These are phyloP conservation scores for Actinomortierella ambigua DNA, from an alignment of 371 early-diverging fungal genomes.

Conservation along the genomic window DNA sequence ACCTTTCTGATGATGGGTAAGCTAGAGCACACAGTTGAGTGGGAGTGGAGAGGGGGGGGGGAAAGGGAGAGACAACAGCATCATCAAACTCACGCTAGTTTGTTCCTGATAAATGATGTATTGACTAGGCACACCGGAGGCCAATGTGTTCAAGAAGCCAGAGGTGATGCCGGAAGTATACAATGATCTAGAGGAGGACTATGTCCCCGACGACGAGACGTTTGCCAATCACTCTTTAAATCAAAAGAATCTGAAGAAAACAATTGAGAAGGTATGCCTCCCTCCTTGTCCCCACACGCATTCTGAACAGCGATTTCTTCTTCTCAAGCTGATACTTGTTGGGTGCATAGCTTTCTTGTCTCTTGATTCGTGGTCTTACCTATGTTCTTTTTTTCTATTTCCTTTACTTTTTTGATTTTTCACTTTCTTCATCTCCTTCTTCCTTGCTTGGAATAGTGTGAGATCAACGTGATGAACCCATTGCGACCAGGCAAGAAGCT, in stretches of 20 bases:
- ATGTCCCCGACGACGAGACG: slow-evolving; percentile 47
- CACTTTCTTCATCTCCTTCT: neutral
- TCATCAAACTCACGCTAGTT: too few species aligned
- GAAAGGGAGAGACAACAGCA: neutral
- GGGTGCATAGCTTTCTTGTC: too few species aligned
- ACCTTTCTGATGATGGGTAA: slow-evolving; percentile 62
- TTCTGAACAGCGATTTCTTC: neutral
- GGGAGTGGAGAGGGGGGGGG: neutral
- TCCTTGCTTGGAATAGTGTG: slow-evolving; percentile 32
- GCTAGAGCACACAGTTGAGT: neutral
- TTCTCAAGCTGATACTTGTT: neutral
- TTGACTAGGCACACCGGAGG: slow-evolving; percentile 46
- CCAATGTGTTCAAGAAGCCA: slow-evolving; percentile 50
- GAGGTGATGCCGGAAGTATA: slow-evolving; percentile 53
- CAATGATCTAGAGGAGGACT: slow-evolving; percentile 54
- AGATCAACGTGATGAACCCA: slow-evolving; percentile 55
- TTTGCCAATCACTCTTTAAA: slow-evolving; percentile 43
- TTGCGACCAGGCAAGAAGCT: slow-evolving; percentile 57
- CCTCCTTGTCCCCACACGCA: too few species aligned
- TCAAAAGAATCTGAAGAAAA: slow-evolving; percentile 41
- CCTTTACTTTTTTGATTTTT: neutral
- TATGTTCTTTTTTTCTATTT: neutral
- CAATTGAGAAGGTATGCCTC: slow-evolving; percentile 35
- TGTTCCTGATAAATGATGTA: too few species aligned
- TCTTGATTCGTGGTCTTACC: neutral